Percentiles rank a stretch among this genome's conserved stretches.
These are phyloP conservation scores for Talaromyces sp. DNA, from an alignment of 2,329 filamentous ascomycete genomes.

Conservation along the genomic window DNA sequence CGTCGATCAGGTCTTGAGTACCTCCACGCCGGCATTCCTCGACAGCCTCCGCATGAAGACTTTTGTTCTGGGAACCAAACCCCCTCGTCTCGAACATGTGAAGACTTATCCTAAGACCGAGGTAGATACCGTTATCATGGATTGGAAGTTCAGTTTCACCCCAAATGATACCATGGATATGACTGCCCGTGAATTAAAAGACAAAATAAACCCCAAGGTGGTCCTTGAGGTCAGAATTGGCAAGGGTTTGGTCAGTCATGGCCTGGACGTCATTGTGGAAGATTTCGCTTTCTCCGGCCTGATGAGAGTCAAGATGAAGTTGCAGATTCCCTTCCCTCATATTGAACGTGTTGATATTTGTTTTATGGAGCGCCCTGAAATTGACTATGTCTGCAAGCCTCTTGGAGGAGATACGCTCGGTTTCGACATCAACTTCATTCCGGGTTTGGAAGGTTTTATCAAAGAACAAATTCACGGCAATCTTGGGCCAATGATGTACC, in stretches of 20 bases:
- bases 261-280: constrained; percentile 94
- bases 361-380: constrained; percentile 81
- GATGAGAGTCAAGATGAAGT: constrained; percentile 96
- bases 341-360: constrained; percentile 93
- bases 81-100: constrained; percentile 92
- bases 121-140: constrained; percentile 95
- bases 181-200: constrained; percentile 83
- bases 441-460: constrained; percentile 89
- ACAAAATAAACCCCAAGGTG: constrained; percentile 95
- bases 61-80: constrained; percentile 91
- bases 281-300: constrained; percentile 94
- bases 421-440: constrained; percentile 99
- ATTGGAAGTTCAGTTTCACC: constrained; percentile 99
- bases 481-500: constrained; percentile 95
- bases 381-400: constrained; percentile 98
- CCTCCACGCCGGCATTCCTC: constrained; percentile 83
- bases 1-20: constrained; percentile 93
- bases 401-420: constrained; percentile 92
- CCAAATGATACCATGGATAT: constrained; percentile 91
- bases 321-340: constrained; percentile 93
- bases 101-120: constrained; percentile 96
- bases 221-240: constrained; percentile 92
- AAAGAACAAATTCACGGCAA: constrained; percentile 94
- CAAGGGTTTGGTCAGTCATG: constrained; percentile 96
- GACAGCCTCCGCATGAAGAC: constrained; percentile 92